A percentile compares a stretch with the other conserved stretches of the same genome.
These are phyloP conservation scores for Gremmenia infestans DNA, from an alignment of 2,329 filamentous ascomycete species.

Conservation along the genomic window DNA sequence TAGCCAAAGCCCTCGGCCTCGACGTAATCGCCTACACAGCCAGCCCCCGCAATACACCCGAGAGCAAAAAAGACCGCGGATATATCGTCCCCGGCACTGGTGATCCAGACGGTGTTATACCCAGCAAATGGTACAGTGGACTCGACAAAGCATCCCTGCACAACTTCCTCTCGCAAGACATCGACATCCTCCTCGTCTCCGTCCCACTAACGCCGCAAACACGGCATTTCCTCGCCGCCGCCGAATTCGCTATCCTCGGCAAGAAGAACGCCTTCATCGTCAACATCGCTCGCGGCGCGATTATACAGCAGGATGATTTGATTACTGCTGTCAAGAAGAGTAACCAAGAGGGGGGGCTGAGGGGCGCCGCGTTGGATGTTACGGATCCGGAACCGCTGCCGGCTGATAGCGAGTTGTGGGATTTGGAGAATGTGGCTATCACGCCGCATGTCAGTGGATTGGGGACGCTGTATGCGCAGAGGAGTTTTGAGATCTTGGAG, in stretches of 20 bases:
- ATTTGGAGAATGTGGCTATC: slow-evolving; percentile 54
- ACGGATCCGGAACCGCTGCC: slow-evolving; percentile 64
- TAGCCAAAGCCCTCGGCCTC: slow-evolving; percentile 55
- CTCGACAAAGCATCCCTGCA: slow-evolving; percentile 29
- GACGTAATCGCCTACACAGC: slow-evolving; percentile 62
- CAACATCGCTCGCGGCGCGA: slow-evolving; percentile 59
- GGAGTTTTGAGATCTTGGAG: slow-evolving; percentile 53
- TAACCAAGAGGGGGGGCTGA: slow-evolving; percentile 40
- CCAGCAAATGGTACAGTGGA: slow-evolving; percentile 35
- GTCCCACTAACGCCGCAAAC: slow-evolving; percentile 35
- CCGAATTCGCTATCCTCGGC: slow-evolving; percentile 33
- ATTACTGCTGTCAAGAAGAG: slow-evolving; percentile 44
- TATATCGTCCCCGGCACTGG: slow-evolving; percentile 60
- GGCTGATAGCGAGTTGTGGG: slow-evolving; percentile 56
- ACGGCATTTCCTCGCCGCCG: slow-evolving; percentile 36
- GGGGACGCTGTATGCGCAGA: slow-evolving; percentile 48
- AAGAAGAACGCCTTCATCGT: slow-evolving; percentile 48
- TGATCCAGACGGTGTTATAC: slow-evolving; percentile 33
- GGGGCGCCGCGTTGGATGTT: slow-evolving; percentile 62
- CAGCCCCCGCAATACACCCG: slow-evolving; percentile 50
- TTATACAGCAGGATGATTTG: slow-evolving; percentile 57
- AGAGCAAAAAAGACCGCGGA: slow-evolving; percentile 50
- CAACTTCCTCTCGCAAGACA: slow-evolving; percentile 32
- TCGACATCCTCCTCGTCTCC: slow-evolving; percentile 35
- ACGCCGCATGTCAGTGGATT: slow-evolving; percentile 60